Percentiles rank a stretch among this genome's conserved stretches.
Conservation (phyloP, 116 monocot genomes). For the Iris pallida region DNA sequence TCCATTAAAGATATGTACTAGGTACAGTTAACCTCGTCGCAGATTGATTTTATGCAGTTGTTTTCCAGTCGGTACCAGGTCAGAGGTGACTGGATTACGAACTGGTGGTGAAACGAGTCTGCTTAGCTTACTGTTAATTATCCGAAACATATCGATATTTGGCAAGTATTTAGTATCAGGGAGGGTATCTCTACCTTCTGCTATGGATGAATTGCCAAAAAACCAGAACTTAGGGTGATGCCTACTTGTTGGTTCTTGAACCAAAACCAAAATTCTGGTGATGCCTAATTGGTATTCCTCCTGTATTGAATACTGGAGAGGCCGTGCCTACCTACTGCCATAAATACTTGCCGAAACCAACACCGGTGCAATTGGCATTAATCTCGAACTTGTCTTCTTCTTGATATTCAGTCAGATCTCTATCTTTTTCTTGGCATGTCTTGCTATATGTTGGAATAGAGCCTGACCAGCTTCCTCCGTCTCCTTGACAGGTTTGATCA, state of each 20-base stretch:
- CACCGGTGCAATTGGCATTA: too few relatives aligned
- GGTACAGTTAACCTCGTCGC: too few relatives aligned
- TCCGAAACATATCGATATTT: conserved; percentile 1
- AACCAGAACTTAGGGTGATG: too few relatives aligned
- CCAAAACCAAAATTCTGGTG: too few relatives aligned
- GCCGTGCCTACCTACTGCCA: too few relatives aligned
- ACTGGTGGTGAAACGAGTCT: background rate
- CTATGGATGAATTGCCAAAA: conserved; percentile 2
- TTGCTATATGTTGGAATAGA: conserved; percentile 5
- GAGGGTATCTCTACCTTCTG: background rate
- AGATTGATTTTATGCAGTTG: too few relatives aligned
- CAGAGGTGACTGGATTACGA: background rate
- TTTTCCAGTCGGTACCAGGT: background rate
- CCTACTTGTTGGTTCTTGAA: too few relatives aligned
- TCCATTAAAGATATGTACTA: background rate
- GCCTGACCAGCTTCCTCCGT: conserved; percentile 3
- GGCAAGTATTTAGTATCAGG: background rate
- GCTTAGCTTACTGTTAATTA: background rate
- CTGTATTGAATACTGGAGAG: too few relatives aligned
- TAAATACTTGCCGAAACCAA: too few relatives aligned
- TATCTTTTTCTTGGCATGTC: too few relatives aligned
- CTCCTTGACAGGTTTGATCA: too few relatives aligned
- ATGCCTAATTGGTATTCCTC: too few relatives aligned
- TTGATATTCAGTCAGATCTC: background rate
- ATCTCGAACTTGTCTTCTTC: background rate